Evolutionary conservation across 176 grass and related monocot genomes (phyloP), one percentile per base, ranked within the genome.

Genomic region (Carex pumila): DNA sequence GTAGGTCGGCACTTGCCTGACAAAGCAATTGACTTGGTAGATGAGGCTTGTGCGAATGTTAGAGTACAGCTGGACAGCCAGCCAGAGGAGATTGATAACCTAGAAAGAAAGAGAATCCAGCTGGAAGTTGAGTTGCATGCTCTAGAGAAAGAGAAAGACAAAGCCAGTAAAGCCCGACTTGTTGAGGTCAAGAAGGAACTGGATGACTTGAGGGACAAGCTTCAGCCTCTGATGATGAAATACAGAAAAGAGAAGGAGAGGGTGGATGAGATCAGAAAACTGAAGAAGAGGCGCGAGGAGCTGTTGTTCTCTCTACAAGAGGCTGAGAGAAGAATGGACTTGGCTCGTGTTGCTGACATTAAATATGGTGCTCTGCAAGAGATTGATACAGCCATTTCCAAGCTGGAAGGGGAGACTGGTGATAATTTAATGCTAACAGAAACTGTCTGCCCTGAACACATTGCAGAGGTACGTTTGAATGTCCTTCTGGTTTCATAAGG

Each of bases 121-220:
- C 83, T 96, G 7, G 94, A 96, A 65, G 89, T 97, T 0, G 94
- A 97, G 85, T 84, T 87, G 14, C 91, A 93, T 84, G 89, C 91
- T 0, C 87, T 97, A 25, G 94, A 97, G 87, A 97, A 93, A 69
- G 94, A 97, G 81, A 97, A 97, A 69, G 94, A 97, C 69, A 97
- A 93, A 73, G 94, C 91, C 49, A 93, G 89, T 84, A 97, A 90
- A 74, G 88, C 86, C 8, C 85, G 94, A 52, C 82, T 97, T 3
- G 63, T 93, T 11, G 89, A 97, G 87, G 91, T 96, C 7, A 82
- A 18, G 65, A 96, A 86, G 56, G 91, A 97, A 83, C 58, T 97
- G 83, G 94, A 93, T 71, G 86, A 97, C 79, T 22, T 97, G 57
- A 86, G 94, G 88, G 94, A 93, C 88, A 97, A 93, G 65, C 81